These are phyloP conservation scores for Boechera retrofracta DNA, from an alignment of 345 rosid genomes.

Conservation along the genomic window DNA sequence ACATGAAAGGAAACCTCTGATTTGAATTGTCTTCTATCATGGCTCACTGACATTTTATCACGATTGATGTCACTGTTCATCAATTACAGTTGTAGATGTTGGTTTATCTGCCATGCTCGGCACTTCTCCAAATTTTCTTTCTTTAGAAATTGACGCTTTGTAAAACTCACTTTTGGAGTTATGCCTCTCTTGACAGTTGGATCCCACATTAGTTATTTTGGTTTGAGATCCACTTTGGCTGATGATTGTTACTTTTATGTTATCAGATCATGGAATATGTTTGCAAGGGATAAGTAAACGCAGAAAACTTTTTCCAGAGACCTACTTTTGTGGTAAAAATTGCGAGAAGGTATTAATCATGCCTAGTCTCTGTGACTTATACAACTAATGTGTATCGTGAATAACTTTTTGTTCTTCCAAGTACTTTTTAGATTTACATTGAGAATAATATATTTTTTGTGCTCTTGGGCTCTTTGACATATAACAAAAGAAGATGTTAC, in stretches of 20 bases:
- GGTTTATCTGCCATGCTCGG: slow-evolving; percentile 25
- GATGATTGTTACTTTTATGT: slow-evolving; percentile 36
- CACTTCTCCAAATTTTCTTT: slow-evolving; percentile 24
- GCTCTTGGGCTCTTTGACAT: slow-evolving; percentile 22
- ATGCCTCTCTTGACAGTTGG: slow-evolving; percentile 6
- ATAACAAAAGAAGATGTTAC: slow-evolving; percentile 17
- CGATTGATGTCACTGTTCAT: slow-evolving; percentile 15
- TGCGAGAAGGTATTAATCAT: slow-evolving; percentile 69
- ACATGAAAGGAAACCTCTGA: slow-evolving; percentile 4
- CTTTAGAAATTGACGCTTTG: slow-evolving; percentile 15
- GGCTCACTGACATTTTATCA: not conserved
- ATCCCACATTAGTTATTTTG: slow-evolving; percentile 8
- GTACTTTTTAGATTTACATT: not conserved
- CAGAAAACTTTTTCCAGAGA: slow-evolving; percentile 53
- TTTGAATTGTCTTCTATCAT: slow-evolving; percentile 22
- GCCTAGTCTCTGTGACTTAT: slow-evolving; percentile 5
- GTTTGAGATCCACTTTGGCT: slow-evolving; percentile 28
- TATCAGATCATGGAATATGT: slow-evolving; percentile 80
- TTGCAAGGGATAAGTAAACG: slow-evolving; percentile 46
- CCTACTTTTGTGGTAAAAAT: slow-evolving; percentile 72
- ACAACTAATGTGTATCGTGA: slow-evolving; percentile 3
- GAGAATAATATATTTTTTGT: not conserved
- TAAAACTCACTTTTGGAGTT: not conserved
- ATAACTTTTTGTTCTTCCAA: slow-evolving; percentile 1
- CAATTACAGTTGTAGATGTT: slow-evolving; percentile 24